These are phyloP conservation scores for Mucor saturninus DNA, from an alignment of 371 early-diverging fungal species.

Conservation along the genomic window DNA sequence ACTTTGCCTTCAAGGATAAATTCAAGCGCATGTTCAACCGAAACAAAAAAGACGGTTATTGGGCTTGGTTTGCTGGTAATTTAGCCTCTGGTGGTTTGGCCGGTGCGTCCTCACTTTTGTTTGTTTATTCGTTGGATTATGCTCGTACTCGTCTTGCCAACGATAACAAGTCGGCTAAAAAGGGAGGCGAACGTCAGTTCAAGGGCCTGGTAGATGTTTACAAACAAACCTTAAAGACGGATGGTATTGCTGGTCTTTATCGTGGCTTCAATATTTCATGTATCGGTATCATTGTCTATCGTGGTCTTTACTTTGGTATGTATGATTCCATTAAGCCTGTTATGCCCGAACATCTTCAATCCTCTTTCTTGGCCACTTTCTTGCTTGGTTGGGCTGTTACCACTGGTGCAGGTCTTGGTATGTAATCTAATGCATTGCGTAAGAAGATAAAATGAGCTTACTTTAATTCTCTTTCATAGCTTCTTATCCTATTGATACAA, in stretches of 20 bases:
- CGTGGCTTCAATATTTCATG: constrained; percentile 78
- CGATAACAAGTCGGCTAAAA: constrained; percentile 70
- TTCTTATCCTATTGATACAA: constrained; percentile 90
- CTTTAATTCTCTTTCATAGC: constrained; percentile 30
- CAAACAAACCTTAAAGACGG: constrained; percentile 66
- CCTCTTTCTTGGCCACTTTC: constrained; percentile 68
- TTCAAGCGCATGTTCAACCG: constrained; percentile 77
- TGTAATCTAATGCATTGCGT: too few relatives aligned
- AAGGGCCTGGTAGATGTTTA: constrained; percentile 75
- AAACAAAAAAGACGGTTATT: constrained; percentile 70
- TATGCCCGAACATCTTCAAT: constrained; percentile 54
- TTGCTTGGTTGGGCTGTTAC: constrained; percentile 74
- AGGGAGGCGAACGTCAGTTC: constrained; percentile 77
- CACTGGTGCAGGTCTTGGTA: constrained; percentile 67
- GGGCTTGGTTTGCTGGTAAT: constrained; percentile 75
- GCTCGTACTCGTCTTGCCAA: constrained; percentile 86
- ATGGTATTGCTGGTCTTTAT: constrained; percentile 81
- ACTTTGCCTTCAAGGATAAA: constrained; percentile 83
- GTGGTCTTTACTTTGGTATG: constrained; percentile 81
- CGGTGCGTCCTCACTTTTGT: constrained; percentile 66
- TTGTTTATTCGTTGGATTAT: constrained; percentile 82
- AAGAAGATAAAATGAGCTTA: not conserved
- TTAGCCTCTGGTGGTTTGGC: constrained; percentile 80
- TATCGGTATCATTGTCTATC: constrained; percentile 79
- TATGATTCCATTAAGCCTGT: constrained; percentile 79